Conservation (phyloP, 1,284 basidiomycete genomes). For the Malassezia restricta region DNA sequence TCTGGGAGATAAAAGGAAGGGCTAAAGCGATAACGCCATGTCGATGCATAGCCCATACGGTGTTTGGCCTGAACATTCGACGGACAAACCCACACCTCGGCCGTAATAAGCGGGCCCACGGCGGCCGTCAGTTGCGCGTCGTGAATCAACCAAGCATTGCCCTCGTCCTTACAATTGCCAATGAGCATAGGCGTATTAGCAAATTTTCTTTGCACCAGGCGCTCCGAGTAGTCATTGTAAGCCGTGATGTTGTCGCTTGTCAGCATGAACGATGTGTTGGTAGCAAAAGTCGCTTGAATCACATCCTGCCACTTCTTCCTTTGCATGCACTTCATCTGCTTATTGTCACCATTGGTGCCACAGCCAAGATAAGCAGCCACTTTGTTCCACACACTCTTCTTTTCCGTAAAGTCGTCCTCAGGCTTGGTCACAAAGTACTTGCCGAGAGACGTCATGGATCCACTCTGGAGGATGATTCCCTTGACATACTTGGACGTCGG, state of each 20-base stretch:
- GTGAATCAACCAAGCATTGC: slow-evolving; percentile 8
- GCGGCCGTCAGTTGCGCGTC: background rate
- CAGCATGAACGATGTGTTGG: slow-evolving; percentile 9
- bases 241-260: slow-evolving; percentile 7
- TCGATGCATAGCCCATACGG: slow-evolving; percentile 6
- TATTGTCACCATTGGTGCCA: slow-evolving; percentile 1
- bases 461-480: slow-evolving; percentile 11
- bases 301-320: slow-evolving; percentile 4
- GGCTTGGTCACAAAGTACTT: slow-evolving; percentile 1
- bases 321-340: slow-evolving; percentile 17
- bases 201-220: background rate
- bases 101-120: slow-evolving; percentile 5
- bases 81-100: slow-evolving; percentile 15
- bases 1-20: slow-evolving; percentile 11
- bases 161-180: slow-evolving; percentile 17
- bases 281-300: slow-evolving; percentile 6
- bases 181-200: slow-evolving; percentile 10
- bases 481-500: slow-evolving; percentile 5
- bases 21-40: slow-evolving; percentile 18
- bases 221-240: slow-evolving; percentile 9
- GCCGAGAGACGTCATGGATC: slow-evolving; percentile 14
- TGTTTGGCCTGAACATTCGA: slow-evolving; percentile 1
- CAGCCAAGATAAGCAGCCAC: slow-evolving; percentile 13
- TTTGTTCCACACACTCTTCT: slow-evolving; percentile 7
- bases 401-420: background rate